Base-by-base conservation (phyloP, 331 rosid species). In the Dryas integrifolia region DNA sequence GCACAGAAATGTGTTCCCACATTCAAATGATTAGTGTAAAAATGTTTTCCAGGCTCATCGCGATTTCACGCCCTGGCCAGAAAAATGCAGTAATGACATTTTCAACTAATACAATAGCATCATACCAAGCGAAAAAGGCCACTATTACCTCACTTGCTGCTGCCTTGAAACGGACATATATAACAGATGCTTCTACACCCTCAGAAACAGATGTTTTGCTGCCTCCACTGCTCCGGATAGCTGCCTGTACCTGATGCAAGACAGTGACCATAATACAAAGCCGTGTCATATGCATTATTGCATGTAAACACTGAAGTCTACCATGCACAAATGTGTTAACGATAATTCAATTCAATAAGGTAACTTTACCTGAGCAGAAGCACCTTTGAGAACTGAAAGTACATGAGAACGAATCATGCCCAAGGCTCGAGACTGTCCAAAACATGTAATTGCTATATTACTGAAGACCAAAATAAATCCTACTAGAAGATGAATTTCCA, bases 141-240 rank as follows among this genome's bases (percentile, higher is more conserved):
- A 82, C 44, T 49, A 47, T 72, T 86, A 88, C 99, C 96, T 95
- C 98, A 79, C 92, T 89, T 60, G 99, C 98, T 11, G 94, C 99
- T 65, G 97, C 99, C 96, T 95, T 90, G 85, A 95, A 95, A 75
- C 98, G 96, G 62, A 95, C 98, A 82, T 95, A 90, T 82, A 95
- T 86, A 70, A 87, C 90, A 13, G 99, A 92, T 81, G 99, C 96
- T 86, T 92, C 98, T 18, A 95, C 98, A 76, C 99, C 98, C 85
- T 95, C 99, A 6, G 99, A 90, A 70, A 95, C 85, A 82, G 90
- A 80, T 61, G 92, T 63, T 72, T 80, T 95, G 86, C 77, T 85
- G 67, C 85, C 85, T 57, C 89, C 85, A 76, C 84, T 91, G 80
- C 85, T 88, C 40, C 96, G 96, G 58, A 95, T 90, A 47, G 96